Evolutionary conservation across 257 asterid genomes (phyloP), one percentile per base, ranked within the genome.

Genomic region (Penstemon barbatus): DNA sequence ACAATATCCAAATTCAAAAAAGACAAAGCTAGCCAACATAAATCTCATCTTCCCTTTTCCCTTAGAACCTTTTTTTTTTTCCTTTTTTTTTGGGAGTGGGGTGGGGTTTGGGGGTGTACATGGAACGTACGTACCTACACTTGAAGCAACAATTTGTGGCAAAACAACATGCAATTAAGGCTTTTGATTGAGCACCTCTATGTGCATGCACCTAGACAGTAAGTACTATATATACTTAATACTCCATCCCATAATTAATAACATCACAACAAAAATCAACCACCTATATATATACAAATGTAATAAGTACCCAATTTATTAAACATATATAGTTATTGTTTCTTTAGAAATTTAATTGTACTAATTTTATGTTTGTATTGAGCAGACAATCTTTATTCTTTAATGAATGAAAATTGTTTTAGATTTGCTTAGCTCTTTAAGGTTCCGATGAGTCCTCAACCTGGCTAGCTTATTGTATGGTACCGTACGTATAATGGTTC

Each of bases 101-200:
- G 55, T 5, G 18, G 55, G 37, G 37, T 9, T 36, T 4, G 57
- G n/a, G 19, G 64, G 56, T 5, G 15, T 3, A 39, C 6, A 46
- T 55, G 11, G 48, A 59, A 68, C 68, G 63, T 2, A 85, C 69
- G 58, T 73, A 77, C 68, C 75, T 57, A 65, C 84, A 77, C 43
- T 73, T 79, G 79, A 75, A 75, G 84, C 83, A 81, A 77, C 81
- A 86, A 54, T 73, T 79, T 77, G 75, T 73, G 83, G 76, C 86
- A 81, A 48, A 69, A 74, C 87, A 81, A 83, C 83, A 77, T 86
- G 92, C 82, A 70, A 15, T 15, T 15, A 15, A 3, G 49, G 75
- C 82, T 80, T 80, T 83, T 80, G 71, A 75, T 15, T 75, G 75
- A 72, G 69, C 69, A 61, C 50, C 75, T 72, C 61, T 70, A 69